phyloP scores from a whole-genome alignment of 352 stramenopile genomes.

The Globisporangium paddicum region DNA sequence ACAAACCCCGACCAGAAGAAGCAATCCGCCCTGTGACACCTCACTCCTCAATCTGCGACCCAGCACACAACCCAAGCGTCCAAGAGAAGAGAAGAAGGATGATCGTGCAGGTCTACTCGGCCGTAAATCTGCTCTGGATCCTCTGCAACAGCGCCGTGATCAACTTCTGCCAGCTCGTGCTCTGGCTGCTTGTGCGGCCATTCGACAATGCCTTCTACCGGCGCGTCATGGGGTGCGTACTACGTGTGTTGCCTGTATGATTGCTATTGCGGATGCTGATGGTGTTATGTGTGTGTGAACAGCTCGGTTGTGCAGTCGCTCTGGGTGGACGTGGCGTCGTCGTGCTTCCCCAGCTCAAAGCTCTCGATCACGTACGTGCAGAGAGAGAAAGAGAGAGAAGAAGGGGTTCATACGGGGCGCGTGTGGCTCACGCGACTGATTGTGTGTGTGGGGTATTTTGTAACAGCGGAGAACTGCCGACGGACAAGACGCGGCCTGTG shows the following conservation, averaged over 20 bases:
- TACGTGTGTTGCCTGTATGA: too few relatives aligned
- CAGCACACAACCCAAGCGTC: background rate
- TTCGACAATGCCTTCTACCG: constrained; percentile 84
- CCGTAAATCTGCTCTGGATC: constrained; percentile 79
- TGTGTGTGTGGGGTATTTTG: background rate
- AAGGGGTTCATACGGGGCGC: background rate
- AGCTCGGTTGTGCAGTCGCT: constrained; percentile 59
- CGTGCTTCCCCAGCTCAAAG: constrained; percentile 80
- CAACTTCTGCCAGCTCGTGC: constrained; percentile 74
- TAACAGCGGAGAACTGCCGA: constrained; percentile 70
- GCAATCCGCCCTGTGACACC: too few relatives aligned
- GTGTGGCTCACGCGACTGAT: background rate
- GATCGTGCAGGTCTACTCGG: constrained; percentile 69
- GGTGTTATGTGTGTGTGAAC: too few relatives aligned
- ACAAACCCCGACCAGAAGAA: too few relatives aligned
- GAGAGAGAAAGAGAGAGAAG: too few relatives aligned
- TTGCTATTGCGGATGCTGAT: too few relatives aligned
- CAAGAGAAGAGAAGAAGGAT: constrained; percentile 13
- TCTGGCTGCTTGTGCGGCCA: constrained; percentile 81
- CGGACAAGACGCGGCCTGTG: constrained; percentile 58
- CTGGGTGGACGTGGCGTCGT: constrained; percentile 86
- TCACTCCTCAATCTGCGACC: background rate
- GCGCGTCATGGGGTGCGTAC: constrained; percentile 53
- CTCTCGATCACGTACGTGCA: constrained; percentile 75
- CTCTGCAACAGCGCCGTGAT: constrained; percentile 78